phyloP scores from a whole-genome alignment of 345 rosid genomes.

The Pistacia vera region DNA sequence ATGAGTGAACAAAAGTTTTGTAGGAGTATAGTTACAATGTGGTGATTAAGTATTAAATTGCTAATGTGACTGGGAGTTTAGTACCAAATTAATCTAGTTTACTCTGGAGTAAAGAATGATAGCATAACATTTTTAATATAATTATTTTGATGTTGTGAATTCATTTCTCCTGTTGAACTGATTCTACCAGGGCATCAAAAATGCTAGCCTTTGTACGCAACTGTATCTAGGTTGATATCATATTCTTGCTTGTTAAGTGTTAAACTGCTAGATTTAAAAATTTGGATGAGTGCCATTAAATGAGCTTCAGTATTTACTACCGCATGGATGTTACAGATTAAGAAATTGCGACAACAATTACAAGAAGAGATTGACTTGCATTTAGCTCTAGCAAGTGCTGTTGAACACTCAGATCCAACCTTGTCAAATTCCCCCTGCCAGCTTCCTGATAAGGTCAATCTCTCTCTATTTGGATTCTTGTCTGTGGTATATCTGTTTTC shows the following conservation, averaged over 20 bases:
- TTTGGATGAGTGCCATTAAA: neutral
- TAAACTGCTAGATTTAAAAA: neutral
- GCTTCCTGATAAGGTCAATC: slow-evolving; percentile 71
- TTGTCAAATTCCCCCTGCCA: slow-evolving; percentile 52
- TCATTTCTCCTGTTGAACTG: neutral
- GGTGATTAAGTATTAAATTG: neutral
- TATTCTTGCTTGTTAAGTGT: neutral
- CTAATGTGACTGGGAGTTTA: neutral
- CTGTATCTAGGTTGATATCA: slow-evolving; percentile 5
- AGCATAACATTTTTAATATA: neutral
- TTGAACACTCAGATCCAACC: slow-evolving; percentile 58
- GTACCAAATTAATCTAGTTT: neutral
- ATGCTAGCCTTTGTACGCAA: neutral
- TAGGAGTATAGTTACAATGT: neutral
- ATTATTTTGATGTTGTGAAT: neutral
- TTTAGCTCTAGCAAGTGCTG: slow-evolving; percentile 65
- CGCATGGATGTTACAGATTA: slow-evolving; percentile 48
- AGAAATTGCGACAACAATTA: slow-evolving; percentile 66
- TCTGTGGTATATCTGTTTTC: slow-evolving; percentile 4
- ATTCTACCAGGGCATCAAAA: neutral
- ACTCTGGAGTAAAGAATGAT: neutral
- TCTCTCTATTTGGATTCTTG: slow-evolving; percentile 17
- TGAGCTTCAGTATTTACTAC: slow-evolving; percentile 10
- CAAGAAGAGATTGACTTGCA: slow-evolving; percentile 75
- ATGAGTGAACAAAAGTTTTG: neutral